These are phyloP conservation scores for Funneliformis caledonium DNA, from an alignment of 371 early-diverging fungal species.

Conservation along the genomic window DNA sequence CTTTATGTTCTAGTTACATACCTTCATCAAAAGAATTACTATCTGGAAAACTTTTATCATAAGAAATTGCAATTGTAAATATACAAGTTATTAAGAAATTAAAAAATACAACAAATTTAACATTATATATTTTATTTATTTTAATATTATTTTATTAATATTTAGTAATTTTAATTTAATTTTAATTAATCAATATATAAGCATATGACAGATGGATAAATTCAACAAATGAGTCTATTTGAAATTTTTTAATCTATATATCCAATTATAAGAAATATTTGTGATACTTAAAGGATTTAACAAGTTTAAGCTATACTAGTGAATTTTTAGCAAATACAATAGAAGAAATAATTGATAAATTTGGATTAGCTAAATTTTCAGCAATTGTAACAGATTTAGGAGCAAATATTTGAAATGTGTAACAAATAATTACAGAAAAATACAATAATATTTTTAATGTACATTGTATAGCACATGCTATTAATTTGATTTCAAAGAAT, in stretches of 20 bases:
- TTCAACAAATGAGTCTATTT: neutral
- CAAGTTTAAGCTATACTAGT: neutral
- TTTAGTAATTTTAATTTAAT: neutral
- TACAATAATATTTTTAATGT: too few species aligned
- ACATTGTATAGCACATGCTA: too few species aligned
- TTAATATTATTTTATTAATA: too few species aligned
- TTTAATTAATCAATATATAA: neutral
- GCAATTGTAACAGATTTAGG: neutral
- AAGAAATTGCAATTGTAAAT: constrained; percentile 7
- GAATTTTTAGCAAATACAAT: neutral
- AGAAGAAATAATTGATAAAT: neutral
- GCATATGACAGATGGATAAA: neutral
- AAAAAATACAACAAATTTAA: neutral
- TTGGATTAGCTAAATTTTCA: neutral
- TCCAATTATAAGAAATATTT: neutral
- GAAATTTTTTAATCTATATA: neutral
- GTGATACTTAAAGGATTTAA: neutral
- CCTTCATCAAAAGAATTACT: neutral
- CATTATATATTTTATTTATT: neutral
- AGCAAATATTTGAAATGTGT: too few species aligned
- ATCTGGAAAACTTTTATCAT: neutral
- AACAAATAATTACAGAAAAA: too few species aligned
- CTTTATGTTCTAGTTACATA: neutral
- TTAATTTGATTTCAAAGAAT: too few species aligned
- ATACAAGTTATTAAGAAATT: neutral